phyloP scores from a whole-genome alignment of 2,329 filamentous ascomycete species.

The Mycocentrospora acerina region DNA sequence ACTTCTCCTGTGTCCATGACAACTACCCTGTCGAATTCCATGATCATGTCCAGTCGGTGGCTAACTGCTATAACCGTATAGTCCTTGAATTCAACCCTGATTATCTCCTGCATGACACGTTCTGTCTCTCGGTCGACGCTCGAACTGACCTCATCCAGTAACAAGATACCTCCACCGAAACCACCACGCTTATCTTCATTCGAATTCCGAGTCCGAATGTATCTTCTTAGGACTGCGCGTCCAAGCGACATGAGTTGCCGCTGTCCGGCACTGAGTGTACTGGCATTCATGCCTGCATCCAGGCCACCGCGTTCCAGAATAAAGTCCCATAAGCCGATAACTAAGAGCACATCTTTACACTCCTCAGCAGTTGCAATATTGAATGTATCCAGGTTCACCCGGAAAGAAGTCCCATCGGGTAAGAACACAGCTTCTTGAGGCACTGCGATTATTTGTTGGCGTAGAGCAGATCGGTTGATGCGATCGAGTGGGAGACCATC shows the following conservation, averaged over 20 bases:
- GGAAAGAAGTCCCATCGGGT: constrained; percentile 42
- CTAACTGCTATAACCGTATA: constrained; percentile 20
- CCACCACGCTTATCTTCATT: constrained; percentile 4
- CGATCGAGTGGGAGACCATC: constrained; percentile 7
- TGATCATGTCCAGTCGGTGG: constrained; percentile 21
- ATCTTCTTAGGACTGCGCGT: constrained; percentile 57
- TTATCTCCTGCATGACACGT: constrained; percentile 55
- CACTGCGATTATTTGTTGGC: constrained; percentile 42
- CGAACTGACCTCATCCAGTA: constrained; percentile 21
- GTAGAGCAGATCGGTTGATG: constrained; percentile 10
- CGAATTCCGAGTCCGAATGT: too few relatives aligned
- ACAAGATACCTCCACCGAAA: constrained; percentile 20
- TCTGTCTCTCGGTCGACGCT: constrained; percentile 60
- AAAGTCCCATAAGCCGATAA: constrained; percentile 44
- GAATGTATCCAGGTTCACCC: constrained; percentile 49
- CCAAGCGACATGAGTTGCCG: constrained; percentile 63
- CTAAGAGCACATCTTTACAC: constrained; percentile 43
- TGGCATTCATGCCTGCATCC: constrained; percentile 6
- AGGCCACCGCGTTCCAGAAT: constrained; percentile 26
- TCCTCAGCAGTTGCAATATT: constrained; percentile 32
- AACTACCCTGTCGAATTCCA: constrained; percentile 24
- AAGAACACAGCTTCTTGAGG: constrained; percentile 55
- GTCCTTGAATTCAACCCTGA: constrained; percentile 52
- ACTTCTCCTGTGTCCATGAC: constrained; percentile 45
- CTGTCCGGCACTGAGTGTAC: constrained; percentile 48